phyloP scores from a whole-genome alignment of 2,329 filamentous ascomycete genomes.

The Aspergillus versicolor region DNA sequence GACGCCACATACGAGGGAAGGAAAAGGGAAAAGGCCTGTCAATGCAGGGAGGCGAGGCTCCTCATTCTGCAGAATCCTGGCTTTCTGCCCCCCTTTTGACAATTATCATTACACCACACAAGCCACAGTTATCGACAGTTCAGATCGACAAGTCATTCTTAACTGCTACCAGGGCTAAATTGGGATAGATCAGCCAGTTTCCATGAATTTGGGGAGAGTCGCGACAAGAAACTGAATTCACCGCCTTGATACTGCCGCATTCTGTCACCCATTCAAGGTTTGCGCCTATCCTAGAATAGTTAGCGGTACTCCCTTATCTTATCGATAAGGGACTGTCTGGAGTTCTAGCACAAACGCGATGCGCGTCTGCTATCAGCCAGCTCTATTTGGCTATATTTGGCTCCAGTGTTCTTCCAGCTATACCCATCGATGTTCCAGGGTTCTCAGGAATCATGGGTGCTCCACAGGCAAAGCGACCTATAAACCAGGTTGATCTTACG shows the following conservation, averaged over 20 bases:
- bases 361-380: not conserved
- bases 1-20: not conserved
- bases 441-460: conserved; percentile 12
- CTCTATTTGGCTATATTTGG: not conserved
- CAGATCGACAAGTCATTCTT: not conserved
- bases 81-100: not conserved
- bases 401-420: not conserved
- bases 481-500: conserved; percentile 31
- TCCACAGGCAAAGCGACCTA: conserved; percentile 19
- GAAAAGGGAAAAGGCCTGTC: not conserved
- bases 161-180: not conserved
- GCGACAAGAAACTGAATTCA: not conserved
- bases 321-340: not conserved
- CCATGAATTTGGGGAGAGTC: too few relatives aligned
- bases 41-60: too few relatives aligned
- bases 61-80: not conserved
- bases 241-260: not conserved
- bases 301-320: not conserved
- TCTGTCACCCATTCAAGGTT: not conserved
- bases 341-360: not conserved
- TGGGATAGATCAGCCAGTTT: not conserved
- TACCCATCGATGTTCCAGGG: not conserved
- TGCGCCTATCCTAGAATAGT: too few relatives aligned
- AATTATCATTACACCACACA: not conserved
- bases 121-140: too few relatives aligned